A percentile compares a stretch with the other conserved stretches of the same genome.
Conservation (phyloP, 805 yeast genomes). For the Blastobotrys attinorum region DNA sequence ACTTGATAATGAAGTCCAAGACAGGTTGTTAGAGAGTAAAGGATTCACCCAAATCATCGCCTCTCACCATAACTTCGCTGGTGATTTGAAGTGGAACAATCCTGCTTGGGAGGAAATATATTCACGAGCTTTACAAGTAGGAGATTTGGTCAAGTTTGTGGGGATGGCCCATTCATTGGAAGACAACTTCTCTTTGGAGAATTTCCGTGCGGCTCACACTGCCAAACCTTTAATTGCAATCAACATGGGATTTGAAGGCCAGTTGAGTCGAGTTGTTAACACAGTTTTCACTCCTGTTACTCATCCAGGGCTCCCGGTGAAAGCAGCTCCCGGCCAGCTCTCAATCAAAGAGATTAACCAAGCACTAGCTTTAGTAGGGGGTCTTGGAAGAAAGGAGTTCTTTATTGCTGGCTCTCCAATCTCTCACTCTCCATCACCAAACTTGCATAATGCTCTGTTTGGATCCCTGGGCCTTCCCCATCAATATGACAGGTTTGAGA, state of each 20-base stretch:
- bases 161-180: conserved; percentile 58
- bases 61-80: conserved; percentile 71
- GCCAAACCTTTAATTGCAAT: conserved; percentile 68
- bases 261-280: conserved; percentile 72
- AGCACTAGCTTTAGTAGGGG: conserved; percentile 52
- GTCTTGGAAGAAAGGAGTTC: conserved; percentile 48
- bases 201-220: conserved; percentile 51
- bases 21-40: conserved; percentile 43
- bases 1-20: conserved; percentile 48
- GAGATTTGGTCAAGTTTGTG: conserved; percentile 76
- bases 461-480: conserved; percentile 71
- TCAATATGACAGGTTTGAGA: conserved; percentile 57
- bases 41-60: conserved; percentile 68
- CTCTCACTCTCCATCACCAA: conserved; percentile 82
- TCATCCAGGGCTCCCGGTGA: conserved; percentile 53
- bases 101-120: conserved; percentile 71
- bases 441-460: conserved; percentile 76
- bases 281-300: conserved; percentile 76
- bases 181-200: conserved; percentile 67
- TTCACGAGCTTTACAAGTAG: conserved; percentile 53
- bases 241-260: conserved; percentile 73
- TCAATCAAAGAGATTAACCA: conserved; percentile 58
- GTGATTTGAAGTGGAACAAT: conserved; percentile 53
- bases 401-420: conserved; percentile 79
- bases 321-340: conserved; percentile 78